Evolutionary conservation across 345 rosid species (phyloP).

Genomic region (Barbarea vulgaris): DNA sequence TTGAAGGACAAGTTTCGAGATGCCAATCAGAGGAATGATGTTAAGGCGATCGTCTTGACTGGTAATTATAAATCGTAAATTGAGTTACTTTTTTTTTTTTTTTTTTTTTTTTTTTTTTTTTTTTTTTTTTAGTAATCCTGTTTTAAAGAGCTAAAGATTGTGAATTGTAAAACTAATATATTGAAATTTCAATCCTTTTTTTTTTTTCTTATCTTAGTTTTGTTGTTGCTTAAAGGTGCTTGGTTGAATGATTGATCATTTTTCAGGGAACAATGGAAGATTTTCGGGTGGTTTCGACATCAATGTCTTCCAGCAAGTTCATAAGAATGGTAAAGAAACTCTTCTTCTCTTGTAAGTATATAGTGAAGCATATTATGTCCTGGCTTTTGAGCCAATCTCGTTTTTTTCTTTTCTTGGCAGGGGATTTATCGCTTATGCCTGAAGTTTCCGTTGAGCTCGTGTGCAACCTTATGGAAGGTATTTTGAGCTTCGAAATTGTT

Average conservation of each 20-base stretch:
- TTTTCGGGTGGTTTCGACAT: conserved; percentile 95
- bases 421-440: conserved; percentile 73
- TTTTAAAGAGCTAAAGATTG: conserved; percentile 5
- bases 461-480: conserved; percentile 81
- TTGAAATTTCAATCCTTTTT: conserved; percentile 1
- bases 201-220: not conserved
- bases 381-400: not conserved
- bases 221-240: conserved; percentile 29
- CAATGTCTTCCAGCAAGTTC: conserved; percentile 76
- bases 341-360: not conserved
- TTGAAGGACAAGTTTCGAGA: conserved; percentile 73
- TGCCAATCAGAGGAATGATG: conserved; percentile 71
- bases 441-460: conserved; percentile 82
- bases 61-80: conserved; percentile 46
- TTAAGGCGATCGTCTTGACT: conserved; percentile 80
- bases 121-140: no score
- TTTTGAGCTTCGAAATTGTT: not conserved
- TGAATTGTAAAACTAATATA: not conserved
- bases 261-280: conserved; percentile 75
- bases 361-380: not conserved
- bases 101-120: no score
- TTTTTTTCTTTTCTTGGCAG: conserved; percentile 50
- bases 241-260: conserved; percentile 9
- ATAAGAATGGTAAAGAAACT: conserved; percentile 59
- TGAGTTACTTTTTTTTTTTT: not conserved